A percentile compares a stretch with the other conserved stretches of the same genome.
phyloP scores from a whole-genome alignment of 352 stramenopile genomes.

The Globisporangium mamillatum region DNA sequence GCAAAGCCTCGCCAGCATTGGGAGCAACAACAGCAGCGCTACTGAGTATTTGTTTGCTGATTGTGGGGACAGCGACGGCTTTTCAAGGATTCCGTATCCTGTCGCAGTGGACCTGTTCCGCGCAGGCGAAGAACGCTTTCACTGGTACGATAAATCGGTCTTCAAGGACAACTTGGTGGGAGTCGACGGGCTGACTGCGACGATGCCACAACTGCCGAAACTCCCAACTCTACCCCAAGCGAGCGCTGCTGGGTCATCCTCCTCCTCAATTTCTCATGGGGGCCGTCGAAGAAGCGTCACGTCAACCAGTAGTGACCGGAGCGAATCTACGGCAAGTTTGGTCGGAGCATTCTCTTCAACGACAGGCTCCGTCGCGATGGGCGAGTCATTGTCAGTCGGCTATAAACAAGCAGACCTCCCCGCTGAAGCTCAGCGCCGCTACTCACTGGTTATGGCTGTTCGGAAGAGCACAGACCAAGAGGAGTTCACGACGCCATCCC shows the following conservation, averaged over 20 bases:
- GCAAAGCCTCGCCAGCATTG: conserved; percentile 26
- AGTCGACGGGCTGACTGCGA: background rate
- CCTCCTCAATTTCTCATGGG: background rate
- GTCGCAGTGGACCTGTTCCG: conserved; percentile 39
- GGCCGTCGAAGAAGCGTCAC: background rate
- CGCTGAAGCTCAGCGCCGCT: conserved; percentile 9
- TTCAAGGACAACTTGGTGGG: conserved; percentile 21
- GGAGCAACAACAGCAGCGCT: conserved; percentile 3
- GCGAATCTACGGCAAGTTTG: background rate
- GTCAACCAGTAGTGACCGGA: background rate
- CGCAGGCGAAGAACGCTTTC: conserved; percentile 53
- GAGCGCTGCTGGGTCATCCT: background rate
- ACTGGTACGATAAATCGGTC: conserved; percentile 52
- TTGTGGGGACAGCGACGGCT: conserved; percentile 41
- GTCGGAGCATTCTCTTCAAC: background rate
- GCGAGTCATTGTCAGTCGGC: background rate
- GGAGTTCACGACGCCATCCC: conserved; percentile 26
- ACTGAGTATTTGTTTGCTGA: conserved; percentile 40
- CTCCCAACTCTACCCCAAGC: background rate
- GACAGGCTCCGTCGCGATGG: background rate
- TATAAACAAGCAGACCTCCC: conserved; percentile 7
- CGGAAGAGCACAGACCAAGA: conserved; percentile 26
- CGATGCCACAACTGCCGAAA: conserved; percentile 4
- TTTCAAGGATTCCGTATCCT: conserved; percentile 28
- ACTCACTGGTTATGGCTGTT: conserved; percentile 26